These are phyloP conservation scores for Beta lomatogona DNA, from an alignment of 179 eudicot genomes.

Conservation along the genomic window DNA sequence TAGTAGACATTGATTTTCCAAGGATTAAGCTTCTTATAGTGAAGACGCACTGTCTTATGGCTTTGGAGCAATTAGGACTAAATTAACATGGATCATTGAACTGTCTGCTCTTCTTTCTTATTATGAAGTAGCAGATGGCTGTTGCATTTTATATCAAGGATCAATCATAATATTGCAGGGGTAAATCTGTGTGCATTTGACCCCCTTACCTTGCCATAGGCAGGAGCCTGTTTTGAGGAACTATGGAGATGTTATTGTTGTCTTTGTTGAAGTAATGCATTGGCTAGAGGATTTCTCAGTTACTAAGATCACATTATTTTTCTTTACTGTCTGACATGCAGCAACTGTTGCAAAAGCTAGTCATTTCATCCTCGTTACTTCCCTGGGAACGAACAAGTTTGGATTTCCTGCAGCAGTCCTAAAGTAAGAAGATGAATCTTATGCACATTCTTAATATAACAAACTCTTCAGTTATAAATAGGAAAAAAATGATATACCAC, in stretches of 20 bases:
- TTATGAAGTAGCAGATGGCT: not conserved
- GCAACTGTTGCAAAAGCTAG: constrained; percentile 64
- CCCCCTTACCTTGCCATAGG: not conserved
- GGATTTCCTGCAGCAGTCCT: constrained; percentile 85
- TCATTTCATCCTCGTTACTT: constrained; percentile 71
- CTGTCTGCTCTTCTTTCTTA: not conserved
- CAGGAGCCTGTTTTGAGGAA: not conserved
- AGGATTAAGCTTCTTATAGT: not conserved
- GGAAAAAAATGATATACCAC: not conserved
- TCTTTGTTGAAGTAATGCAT: not conserved
- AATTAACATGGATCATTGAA: not conserved
- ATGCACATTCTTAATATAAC: not conserved
- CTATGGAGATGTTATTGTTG: not conserved
- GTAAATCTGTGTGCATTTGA: not conserved
- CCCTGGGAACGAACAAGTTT: constrained; percentile 77
- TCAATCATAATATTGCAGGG: not conserved
- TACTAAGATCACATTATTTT: not conserved
- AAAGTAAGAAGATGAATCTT: constrained; percentile 49
- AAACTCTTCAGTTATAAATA: too few relatives aligned
- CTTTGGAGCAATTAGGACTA: not conserved
- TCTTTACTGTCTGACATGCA: constrained; percentile 37
- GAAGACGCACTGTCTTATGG: not conserved
- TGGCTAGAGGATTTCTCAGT: not conserved
- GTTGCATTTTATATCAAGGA: not conserved
- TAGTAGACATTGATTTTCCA: not conserved